Base-by-base conservation (phyloP, 495 filamentous ascomycete species). In the Lasiosphaeria hispida region DNA sequence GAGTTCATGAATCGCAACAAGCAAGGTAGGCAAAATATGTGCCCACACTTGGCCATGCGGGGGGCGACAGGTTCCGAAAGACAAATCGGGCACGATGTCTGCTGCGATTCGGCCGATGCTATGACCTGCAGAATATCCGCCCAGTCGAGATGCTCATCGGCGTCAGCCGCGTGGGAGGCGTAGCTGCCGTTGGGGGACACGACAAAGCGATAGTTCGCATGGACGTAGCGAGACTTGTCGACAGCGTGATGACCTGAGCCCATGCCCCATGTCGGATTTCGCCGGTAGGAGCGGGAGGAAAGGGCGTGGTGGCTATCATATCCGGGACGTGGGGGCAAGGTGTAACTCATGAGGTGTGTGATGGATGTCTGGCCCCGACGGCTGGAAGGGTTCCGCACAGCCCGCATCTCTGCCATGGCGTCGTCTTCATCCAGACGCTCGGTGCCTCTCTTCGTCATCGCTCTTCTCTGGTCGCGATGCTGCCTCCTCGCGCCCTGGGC, bases 151-250 rank as follows among this genome's bases (percentile, higher is more conserved):
- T 94, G 88, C 40, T 92, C 83, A 73, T 98, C 93, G 30, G 94
- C 87, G 74, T 97, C 91, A 49, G 82, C 80, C 15, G 89, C 86
- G 66, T 97, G 93, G 0, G 83, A 78, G 52, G 82, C 78, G 68
- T 96, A 98, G 61, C 86, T 85, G 14, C 86, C 88, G 15, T 80
- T 79, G 0, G 94, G 94, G 55, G 89, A 84, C 37, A 98, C 94
- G 55, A 98, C 88, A 68, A 98, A 98, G 17, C 94, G 85, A 69
- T 98, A 98, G 70, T 98, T 98, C 23, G 94, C 91, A 74, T 97
- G 92, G 19, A 98, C 89, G 65, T 96, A 98, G 66, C 87, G 87
- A 44, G 92, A 90, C 69, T 98, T 98, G 69, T 98, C 94, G 45
- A 84, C 82, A 19, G 89, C 87, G 71, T 96, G 93, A 69, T 96